phyloP scores from a whole-genome alignment of 1,284 basidiomycete species.

The Irpex sp. region DNA sequence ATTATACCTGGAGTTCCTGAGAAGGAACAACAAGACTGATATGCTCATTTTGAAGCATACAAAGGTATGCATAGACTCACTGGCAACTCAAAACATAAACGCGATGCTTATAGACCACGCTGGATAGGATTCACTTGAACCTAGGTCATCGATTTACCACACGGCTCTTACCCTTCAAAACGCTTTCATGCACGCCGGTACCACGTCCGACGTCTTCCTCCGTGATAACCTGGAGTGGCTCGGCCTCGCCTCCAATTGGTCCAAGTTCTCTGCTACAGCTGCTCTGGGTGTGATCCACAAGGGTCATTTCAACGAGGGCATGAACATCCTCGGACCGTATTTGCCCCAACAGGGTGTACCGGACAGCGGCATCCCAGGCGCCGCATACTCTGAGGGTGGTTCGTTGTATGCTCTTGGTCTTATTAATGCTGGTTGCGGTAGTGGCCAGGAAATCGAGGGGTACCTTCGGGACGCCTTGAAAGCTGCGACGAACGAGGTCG shows the following conservation, averaged over 20 bases:
- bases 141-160: conserved; percentile 94
- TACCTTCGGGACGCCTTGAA: conserved; percentile 80
- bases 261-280: conserved; percentile 94
- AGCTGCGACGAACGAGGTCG: conserved; percentile 72
- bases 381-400: conserved; percentile 90
- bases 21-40: conserved; percentile 91
- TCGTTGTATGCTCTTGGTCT: conserved; percentile 92
- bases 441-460: conserved; percentile 61
- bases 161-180: conserved; percentile 93
- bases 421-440: conserved; percentile 87
- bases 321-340: conserved; percentile 91
- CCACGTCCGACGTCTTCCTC: conserved; percentile 89
- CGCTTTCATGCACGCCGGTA: conserved; percentile 94
- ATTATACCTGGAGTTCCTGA: conserved; percentile 90
- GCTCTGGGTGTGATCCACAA: conserved; percentile 96
- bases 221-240: conserved; percentile 96
- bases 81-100: neutral
- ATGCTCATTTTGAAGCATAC: conserved; percentile 88
- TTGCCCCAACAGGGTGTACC: conserved; percentile 71
- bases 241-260: conserved; percentile 91
- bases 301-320: conserved; percentile 90
- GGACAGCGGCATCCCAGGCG: conserved; percentile 67
- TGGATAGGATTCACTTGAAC: conserved; percentile 83
- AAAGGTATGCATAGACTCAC: conserved; percentile 51
- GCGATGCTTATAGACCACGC: neutral